Evolutionary conservation across 2,329 filamentous ascomycete species (phyloP), one percentile per base, ranked within the genome.

Genomic region (Colletotrichum scovillei): DNA sequence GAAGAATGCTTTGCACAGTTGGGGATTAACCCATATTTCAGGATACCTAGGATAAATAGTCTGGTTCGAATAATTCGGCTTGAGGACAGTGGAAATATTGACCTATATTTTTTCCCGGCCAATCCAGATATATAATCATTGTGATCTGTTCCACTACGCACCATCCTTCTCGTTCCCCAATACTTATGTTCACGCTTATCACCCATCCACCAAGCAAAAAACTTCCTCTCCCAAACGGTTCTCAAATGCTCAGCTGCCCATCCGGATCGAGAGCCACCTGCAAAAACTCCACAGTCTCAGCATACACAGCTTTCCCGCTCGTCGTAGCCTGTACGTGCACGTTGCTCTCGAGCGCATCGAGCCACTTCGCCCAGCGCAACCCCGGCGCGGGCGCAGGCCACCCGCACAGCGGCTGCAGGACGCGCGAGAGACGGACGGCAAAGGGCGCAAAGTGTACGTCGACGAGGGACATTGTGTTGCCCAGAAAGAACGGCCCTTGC

Each of bases 401-500:
- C 26, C 88, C 89, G 24, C 91, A 85, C 75, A 92, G 91, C 19
- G 90, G 89, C 63, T 89, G 87, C 42, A 94, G 83, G 22, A 95
- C 89, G 2, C 90, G 88, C n/a, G 88, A 86, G 73, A 95, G 83
- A 1, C 94, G 88, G 22, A 95, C 79, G 16, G 94, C 88, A 87
- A 94, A 95, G 0, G 94, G 94, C 1, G 93, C 93, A 58, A 95
- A 88, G 78, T 95, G 92, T 19, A 95, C 87, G 76, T 95, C 93
- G 0, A 95, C 93, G 68, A 94, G 76, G 88, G 82, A 84, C n/a
- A 88, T 76, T 8, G 82, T 80, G n/a, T 78, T 71, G 2, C 86
- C 86, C 19, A 88, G 86, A 79, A 95, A 95, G 80, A 93, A 95
- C 0, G 93, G 93, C 0, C 93, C 93, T 65, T 82, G 76, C 76